These are phyloP conservation scores for Lipomyces lipofer DNA, from an alignment of 805 yeast genomes.

Conservation along the genomic window DNA sequence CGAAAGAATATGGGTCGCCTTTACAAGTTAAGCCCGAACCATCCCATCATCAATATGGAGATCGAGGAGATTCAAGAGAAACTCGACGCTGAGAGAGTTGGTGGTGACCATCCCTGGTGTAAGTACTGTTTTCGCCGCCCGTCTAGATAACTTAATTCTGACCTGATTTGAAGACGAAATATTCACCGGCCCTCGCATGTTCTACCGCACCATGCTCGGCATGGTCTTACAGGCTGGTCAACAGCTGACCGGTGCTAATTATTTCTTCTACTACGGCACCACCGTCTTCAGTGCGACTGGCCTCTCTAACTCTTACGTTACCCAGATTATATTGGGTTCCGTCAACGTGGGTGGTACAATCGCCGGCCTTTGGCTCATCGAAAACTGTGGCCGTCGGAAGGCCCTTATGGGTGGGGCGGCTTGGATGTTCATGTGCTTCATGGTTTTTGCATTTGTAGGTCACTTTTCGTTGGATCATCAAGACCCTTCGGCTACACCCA, in stretches of 20 bases:
- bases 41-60: neutral
- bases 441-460: conserved; percentile 69
- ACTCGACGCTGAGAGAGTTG: neutral
- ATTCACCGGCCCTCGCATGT: conserved; percentile 1
- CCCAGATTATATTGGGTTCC: conserved; percentile 47
- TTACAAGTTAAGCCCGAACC: neutral
- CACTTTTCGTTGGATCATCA: conserved; percentile 38
- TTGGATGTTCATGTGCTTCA: conserved; percentile 58
- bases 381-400: conserved; percentile 64
- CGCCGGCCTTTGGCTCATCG: conserved; percentile 56
- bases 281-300: conserved; percentile 49
- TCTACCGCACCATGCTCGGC: conserved; percentile 57
- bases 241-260: conserved; percentile 46
- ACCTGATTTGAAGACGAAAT: neutral
- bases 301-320: conserved; percentile 48
- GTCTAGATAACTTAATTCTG: neutral
- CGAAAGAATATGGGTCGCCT: conserved; percentile 39
- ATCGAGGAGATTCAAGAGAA: neutral
- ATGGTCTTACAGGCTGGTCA: conserved; percentile 44
- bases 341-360: conserved; percentile 52
- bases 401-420: conserved; percentile 60
- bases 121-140: neutral
- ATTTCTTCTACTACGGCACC: conserved; percentile 49
- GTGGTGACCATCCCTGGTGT: conserved; percentile 1
- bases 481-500: conserved; percentile 19